A percentile compares a stretch with the other conserved stretches of the same genome.
These are phyloP conservation scores for Tremellales sp. DNA, from an alignment of 1,284 basidiomycete species.

Conservation along the genomic window DNA sequence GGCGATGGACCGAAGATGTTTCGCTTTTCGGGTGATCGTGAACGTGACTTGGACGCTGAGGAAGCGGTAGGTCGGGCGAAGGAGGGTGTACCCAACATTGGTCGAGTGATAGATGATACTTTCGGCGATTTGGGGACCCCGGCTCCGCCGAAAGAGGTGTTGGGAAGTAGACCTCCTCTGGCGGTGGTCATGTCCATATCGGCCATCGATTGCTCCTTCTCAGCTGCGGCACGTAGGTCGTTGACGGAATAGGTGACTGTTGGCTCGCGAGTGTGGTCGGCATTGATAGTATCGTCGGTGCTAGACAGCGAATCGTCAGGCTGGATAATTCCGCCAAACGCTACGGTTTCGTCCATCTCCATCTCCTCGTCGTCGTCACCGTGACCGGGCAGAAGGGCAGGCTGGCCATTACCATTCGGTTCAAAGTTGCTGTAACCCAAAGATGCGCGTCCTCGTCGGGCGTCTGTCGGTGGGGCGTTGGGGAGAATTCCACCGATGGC, in stretches of 20 bases:
- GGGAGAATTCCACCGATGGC: slow-evolving; percentile 47
- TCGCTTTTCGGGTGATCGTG: slow-evolving; percentile 19
- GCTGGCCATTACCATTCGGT: slow-evolving; percentile 35
- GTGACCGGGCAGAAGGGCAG: slow-evolving; percentile 11
- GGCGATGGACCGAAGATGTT: slow-evolving; percentile 43
- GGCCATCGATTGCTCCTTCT: slow-evolving; percentile 4
- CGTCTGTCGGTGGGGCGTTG: slow-evolving; percentile 33
- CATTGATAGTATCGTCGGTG: slow-evolving; percentile 23
- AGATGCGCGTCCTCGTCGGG: slow-evolving; percentile 29
- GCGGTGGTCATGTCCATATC: slow-evolving; percentile 40
- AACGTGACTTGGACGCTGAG: slow-evolving; percentile 17
- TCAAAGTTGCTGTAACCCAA: slow-evolving; percentile 43
- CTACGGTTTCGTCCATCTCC: slow-evolving; percentile 41
- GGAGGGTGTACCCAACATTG: slow-evolving; percentile 27
- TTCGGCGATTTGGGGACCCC: not conserved
- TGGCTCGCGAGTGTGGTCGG: slow-evolving; percentile 16
- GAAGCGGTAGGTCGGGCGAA: slow-evolving; percentile 41
- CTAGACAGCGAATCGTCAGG: slow-evolving; percentile 26
- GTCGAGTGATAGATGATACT: slow-evolving; percentile 10
- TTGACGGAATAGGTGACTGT: slow-evolving; percentile 35
- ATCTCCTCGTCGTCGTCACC: slow-evolving; percentile 39
- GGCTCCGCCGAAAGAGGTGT: slow-evolving; percentile 2
- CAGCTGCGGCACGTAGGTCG: slow-evolving; percentile 1
- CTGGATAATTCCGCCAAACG: slow-evolving; percentile 39
- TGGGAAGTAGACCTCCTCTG: slow-evolving; percentile 29